Evolutionary conservation across 2,329 filamentous ascomycete species (phyloP).

Genomic region (Anisogramma anomala): DNA sequence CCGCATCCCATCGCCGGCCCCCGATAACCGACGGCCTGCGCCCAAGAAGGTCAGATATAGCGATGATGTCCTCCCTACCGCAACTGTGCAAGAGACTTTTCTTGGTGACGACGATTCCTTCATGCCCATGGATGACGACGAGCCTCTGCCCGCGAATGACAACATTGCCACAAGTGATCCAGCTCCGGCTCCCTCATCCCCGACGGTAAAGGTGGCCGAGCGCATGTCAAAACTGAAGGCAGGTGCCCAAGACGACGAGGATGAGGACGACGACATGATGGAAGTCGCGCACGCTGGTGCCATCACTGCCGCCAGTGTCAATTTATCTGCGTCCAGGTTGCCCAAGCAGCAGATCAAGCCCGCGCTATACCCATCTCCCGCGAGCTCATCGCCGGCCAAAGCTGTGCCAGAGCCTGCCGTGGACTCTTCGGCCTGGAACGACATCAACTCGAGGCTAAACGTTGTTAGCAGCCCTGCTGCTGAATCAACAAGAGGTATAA

Average conservation of each 20-base stretch:
- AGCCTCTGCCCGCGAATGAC: conserved; percentile 26
- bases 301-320: conserved; percentile 60
- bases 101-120: conserved; percentile 44
- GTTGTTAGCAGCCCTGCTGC: conserved; percentile 63
- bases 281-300: conserved; percentile 70
- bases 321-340: conserved; percentile 70
- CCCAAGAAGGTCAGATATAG: conserved; percentile 47
- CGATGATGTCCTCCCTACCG: conserved; percentile 37
- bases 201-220: conserved; percentile 65
- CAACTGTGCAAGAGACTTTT: conserved; percentile 37
- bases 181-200: conserved; percentile 64
- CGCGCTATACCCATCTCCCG: conserved; percentile 55
- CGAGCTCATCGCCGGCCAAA: conserved; percentile 64
- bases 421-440: conserved; percentile 79
- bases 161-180: conserved; percentile 75
- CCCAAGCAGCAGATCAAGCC: conserved; percentile 63
- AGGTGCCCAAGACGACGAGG: conserved; percentile 47
- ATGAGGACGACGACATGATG: conserved; percentile 74
- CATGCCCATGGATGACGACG: conserved; percentile 47
- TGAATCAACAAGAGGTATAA: conserved; percentile 49
- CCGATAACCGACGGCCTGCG: conserved; percentile 38
- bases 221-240: conserved; percentile 49
- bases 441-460: conserved; percentile 75
- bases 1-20: conserved; percentile 66
- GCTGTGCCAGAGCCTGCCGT: conserved; percentile 43